phyloP scores from a whole-genome alignment of 164 flowering plant species.

The Santalum album region DNA sequence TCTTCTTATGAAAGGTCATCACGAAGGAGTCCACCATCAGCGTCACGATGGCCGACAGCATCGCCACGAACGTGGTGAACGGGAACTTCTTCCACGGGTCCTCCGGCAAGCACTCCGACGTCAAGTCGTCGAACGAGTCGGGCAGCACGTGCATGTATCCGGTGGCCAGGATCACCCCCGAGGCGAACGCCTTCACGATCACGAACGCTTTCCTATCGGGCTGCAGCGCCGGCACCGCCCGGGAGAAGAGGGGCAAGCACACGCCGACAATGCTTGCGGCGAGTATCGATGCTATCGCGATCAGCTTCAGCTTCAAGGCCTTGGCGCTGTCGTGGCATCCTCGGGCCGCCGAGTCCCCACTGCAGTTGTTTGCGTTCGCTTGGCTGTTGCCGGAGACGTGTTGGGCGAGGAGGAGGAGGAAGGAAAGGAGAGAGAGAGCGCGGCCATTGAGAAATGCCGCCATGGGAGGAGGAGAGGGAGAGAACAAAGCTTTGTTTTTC shows the following conservation, averaged over 20 bases:
- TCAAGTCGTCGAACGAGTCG: constrained; percentile 27
- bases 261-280: constrained; percentile 35
- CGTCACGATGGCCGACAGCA: constrained; percentile 28
- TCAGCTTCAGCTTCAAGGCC: constrained; percentile 24
- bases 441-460: too few species aligned
- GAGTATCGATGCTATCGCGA: constrained; percentile 26
- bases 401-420: too few species aligned
- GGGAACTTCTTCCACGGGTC: constrained; percentile 37
- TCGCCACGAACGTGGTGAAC: constrained; percentile 33
- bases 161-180: constrained; percentile 39
- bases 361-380: too few species aligned
- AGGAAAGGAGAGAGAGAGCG: too few species aligned
- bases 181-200: constrained; percentile 32
- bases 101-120: constrained; percentile 24
- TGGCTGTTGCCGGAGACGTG: too few species aligned
- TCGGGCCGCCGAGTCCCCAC: too few species aligned
- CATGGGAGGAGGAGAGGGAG: too few species aligned
- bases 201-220: constrained; percentile 24
- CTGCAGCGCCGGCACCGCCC: constrained; percentile 18
- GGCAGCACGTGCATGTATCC: constrained; percentile 53
- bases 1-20: constrained; percentile 16
- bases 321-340: constrained; percentile 13
- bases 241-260: constrained; percentile 18
- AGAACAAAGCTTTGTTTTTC: too few species aligned
- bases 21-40: constrained; percentile 38